Evolutionary conservation across 139 green algal species (phyloP).

Genomic region (Spirogloea muscicola): DNA sequence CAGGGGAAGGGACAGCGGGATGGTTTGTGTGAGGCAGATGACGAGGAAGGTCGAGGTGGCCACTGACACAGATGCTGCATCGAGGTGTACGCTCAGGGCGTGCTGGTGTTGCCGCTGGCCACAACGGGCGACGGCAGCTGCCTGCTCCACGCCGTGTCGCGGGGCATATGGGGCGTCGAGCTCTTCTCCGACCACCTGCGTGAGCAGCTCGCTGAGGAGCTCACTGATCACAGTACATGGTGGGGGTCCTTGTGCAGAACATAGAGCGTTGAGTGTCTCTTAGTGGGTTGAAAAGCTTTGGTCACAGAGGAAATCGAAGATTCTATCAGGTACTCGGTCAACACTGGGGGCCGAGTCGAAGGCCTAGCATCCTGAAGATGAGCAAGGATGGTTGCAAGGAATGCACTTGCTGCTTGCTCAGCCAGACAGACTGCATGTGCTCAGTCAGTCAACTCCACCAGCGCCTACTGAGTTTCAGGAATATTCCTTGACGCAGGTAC

Average conservation of each 20-base stretch:
- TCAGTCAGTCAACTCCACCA: not conserved
- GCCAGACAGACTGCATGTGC: no score
- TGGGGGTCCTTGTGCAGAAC: no score
- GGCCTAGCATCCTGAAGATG: not conserved
- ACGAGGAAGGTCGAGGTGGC: no score
- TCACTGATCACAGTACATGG: slow-evolving; percentile 8
- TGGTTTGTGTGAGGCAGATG: no score
- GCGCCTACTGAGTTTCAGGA: not conserved
- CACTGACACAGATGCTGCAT: no score
- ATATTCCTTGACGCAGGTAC: slow-evolving; percentile 16
- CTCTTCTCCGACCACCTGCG: slow-evolving; percentile 25
- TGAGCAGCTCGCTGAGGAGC: slow-evolving; percentile 15
- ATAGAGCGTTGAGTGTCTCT: no score
- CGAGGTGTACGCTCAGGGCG: no score
- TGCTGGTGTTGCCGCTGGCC: not conserved
- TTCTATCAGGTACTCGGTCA: not conserved
- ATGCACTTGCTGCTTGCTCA: no score
- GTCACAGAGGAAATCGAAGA: no score
- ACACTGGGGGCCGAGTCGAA: not conserved
- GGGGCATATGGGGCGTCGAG: slow-evolving; percentile 30
- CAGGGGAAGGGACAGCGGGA: no score
- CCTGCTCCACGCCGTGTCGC: slow-evolving; percentile 16
- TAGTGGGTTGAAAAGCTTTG: no score
- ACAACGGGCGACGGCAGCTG: slow-evolving; percentile 29
- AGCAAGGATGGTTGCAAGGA: no score